Evolutionary conservation across 768 basidiomycete species (phyloP).

Genomic region (Tylopilus sp.): DNA sequence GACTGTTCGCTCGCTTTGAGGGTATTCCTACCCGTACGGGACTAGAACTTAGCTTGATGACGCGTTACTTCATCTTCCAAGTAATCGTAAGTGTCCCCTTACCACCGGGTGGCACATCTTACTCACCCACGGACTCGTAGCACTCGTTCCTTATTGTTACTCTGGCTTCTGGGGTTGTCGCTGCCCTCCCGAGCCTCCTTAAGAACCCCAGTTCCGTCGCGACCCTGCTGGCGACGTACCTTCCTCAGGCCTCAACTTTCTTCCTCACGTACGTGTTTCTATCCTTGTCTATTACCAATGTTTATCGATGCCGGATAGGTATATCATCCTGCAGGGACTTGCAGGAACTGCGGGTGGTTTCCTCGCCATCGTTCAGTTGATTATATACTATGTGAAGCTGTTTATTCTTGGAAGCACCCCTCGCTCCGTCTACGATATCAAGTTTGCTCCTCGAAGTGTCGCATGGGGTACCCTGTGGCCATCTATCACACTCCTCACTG

Average conservation of each 20-base stretch:
- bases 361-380: conserved; percentile 68
- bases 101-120: background rate
- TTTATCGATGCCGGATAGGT: conserved; percentile 39
- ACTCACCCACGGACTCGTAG: conserved; percentile 36
- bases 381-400: conserved; percentile 89
- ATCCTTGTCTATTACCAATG: background rate
- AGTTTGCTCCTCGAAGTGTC: conserved; percentile 65
- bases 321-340: conserved; percentile 78
- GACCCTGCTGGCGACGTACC: conserved; percentile 64
- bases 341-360: conserved; percentile 78
- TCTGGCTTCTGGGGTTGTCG: conserved; percentile 76
- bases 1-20: conserved; percentile 79
- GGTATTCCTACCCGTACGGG: conserved; percentile 84
- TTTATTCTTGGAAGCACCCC: conserved; percentile 87
- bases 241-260: conserved; percentile 85
- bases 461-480: conserved; percentile 78
- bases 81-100: conserved; percentile 65
- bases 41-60: conserved; percentile 89
- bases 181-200: conserved; percentile 59
- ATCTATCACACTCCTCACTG: conserved; percentile 68
- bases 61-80: conserved; percentile 87
- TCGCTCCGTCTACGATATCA: conserved; percentile 78
- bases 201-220: conserved; percentile 71
- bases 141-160: conserved; percentile 94
- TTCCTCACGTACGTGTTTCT: conserved; percentile 66